Evolutionary conservation across 2,329 filamentous ascomycete genomes (phyloP).

Genomic region (Tolypocladium nubicola): DNA sequence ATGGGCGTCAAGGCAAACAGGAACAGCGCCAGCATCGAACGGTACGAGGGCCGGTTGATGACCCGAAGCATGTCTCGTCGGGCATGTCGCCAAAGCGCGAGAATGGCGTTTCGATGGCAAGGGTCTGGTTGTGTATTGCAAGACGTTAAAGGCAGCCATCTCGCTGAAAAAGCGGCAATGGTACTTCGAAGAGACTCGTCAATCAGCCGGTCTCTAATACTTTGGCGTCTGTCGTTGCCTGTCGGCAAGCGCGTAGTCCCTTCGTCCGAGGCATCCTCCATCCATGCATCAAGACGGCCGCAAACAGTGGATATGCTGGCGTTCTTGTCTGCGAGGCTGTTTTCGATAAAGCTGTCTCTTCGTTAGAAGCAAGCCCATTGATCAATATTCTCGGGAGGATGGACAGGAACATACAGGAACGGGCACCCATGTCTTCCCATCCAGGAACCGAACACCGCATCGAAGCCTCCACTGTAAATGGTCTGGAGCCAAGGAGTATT

Average conservation of each 20-base stretch:
- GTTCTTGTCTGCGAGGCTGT: conserved; percentile 15
- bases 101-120: conserved; percentile 9
- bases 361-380: not conserved
- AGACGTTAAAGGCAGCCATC: conserved; percentile 17
- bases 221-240: conserved; percentile 6
- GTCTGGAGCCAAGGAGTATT: conserved; percentile 14
- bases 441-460: conserved; percentile 30
- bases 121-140: not conserved
- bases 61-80: conserved; percentile 26
- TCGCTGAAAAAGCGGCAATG: conserved; percentile 16
- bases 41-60: conserved; percentile 29
- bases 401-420: conserved; percentile 21
- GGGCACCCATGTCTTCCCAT: conserved; percentile 30
- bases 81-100: conserved; percentile 21
- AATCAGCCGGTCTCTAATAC: conserved; percentile 8
- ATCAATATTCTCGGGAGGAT: not conserved
- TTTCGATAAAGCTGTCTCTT: conserved; percentile 11
- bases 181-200: conserved; percentile 15
- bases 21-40: conserved; percentile 27
- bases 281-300: conserved; percentile 21
- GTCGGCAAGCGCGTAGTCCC: not conserved
- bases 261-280: conserved; percentile 14
- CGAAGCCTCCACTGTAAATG: conserved; percentile 25
- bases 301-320: conserved; percentile 19
- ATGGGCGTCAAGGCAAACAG: conserved; percentile 29